Evolutionary conservation across 202 grass and related monocot species (phyloP), one percentile per base, ranked within the genome.

Genomic region (Miscanthus sacchariflorus): DNA sequence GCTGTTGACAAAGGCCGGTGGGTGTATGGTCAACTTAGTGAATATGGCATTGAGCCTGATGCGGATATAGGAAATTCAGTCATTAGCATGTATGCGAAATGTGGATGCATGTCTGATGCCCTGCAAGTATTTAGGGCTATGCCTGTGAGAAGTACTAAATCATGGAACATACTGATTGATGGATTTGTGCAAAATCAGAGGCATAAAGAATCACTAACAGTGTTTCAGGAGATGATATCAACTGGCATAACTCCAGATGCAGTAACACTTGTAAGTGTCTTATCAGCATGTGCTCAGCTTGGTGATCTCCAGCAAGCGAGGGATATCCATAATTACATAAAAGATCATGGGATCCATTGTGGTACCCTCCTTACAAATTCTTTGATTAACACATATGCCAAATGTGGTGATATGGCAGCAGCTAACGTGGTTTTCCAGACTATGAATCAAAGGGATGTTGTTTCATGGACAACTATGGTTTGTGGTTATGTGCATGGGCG

Each of bases 331-430:
- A 39, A 61, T 86, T 98, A 89, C 67, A 85, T 93, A 45, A 86
- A 74, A 76, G 75, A 81, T 66, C 69, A 43, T 56, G 77, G 74
- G 49, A 83, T 87, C 54, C 58, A 0, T 18, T 89, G 67, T 45
- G 93, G 90, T 83, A 77, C 74, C 68, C 81, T 96, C 81, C 79
- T 98, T 78, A 46, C 59, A n/a, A 98, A 98, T 90, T 89, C 92
- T 54, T 83, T 98, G 40, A 87, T 98, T 42, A 94, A 93, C 85
- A 98, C 93, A 94, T 98, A 96, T 76, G 88, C 96, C 19, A 98
- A 96, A 89, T 95, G 96, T 70, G 87, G 90, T 6, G 87, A 98
- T 78, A 87, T 98, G 76, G 30, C 28, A 45, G 89, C 70, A 84
- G 92, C 90, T 52, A 80, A 92, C 61, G 36, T 79, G 19, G 70